phyloP scores from a whole-genome alignment of 2,329 filamentous ascomycete genomes.

The Monosporascus ibericus region DNA sequence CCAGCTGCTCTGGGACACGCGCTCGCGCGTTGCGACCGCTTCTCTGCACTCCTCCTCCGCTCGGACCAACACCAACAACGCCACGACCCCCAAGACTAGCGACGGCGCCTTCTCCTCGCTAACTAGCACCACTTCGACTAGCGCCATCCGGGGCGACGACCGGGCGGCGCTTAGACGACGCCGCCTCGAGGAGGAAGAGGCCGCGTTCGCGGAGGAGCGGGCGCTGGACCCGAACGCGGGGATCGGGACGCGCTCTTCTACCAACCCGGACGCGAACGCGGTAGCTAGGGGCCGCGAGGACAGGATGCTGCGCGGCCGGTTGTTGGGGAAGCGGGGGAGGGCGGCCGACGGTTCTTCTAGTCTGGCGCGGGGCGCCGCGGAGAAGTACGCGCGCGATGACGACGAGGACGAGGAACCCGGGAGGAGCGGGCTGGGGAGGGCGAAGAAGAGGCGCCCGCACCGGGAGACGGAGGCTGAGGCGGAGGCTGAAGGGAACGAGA shows the following conservation, averaged over 20 bases:
- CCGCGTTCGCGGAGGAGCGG: conserved; percentile 16
- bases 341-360: neutral
- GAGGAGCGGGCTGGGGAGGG: conserved; percentile 23
- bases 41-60: conserved; percentile 8
- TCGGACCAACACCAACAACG: conserved; percentile 1
- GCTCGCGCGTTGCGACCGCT: conserved; percentile 7
- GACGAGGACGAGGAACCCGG: conserved; percentile 25
- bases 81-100: neutral
- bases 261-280: conserved; percentile 5
- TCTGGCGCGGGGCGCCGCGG: neutral
- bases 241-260: conserved; percentile 6
- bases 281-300: conserved; percentile 6
- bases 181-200: conserved; percentile 12
- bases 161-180: conserved; percentile 1
- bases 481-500: neutral
- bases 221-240: conserved; percentile 21
- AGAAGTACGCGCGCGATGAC: conserved; percentile 6
- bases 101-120: conserved; percentile 11
- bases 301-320: conserved; percentile 14
- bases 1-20: conserved; percentile 18
- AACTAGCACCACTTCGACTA: neutral
- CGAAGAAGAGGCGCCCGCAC: conserved; percentile 16
- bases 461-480: conserved; percentile 5
- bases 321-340: conserved; percentile 16
- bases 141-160: conserved; percentile 4